phyloP scores from a whole-genome alignment of 257 asterid genomes.

The Eucommia ulmoides region DNA sequence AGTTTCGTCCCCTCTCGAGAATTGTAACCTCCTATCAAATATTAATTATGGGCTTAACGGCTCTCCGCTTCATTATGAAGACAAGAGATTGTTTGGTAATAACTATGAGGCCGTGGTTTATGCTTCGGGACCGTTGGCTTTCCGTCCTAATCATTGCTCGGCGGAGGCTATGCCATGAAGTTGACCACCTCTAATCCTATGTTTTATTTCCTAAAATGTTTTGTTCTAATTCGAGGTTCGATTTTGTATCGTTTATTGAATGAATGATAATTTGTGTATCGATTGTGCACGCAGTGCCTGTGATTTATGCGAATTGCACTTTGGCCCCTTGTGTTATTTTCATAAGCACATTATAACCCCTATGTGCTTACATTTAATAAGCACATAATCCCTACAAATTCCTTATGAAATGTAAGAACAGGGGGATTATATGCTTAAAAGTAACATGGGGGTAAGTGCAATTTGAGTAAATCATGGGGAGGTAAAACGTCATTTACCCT shows the following conservation, averaged over 20 bases:
- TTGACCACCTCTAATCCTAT: neutral
- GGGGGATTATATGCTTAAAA: no score
- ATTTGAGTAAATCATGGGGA: no score
- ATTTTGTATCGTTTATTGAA: neutral
- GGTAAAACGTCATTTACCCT: no score
- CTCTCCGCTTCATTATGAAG: constrained; percentile 51
- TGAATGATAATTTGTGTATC: neutral
- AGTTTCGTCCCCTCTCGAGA: constrained; percentile 50
- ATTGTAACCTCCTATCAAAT: constrained; percentile 51
- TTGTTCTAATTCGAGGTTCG: neutral
- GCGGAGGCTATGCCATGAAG: neutral
- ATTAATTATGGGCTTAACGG: constrained; percentile 71
- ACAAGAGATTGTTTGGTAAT: constrained; percentile 33
- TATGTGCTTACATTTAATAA: no score
- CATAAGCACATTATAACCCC: no score
- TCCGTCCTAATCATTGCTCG: constrained; percentile 52
- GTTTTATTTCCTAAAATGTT: neutral
- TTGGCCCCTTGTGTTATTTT: no score
- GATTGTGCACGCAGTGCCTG: no score
- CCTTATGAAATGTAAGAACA: no score
- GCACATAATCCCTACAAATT: no score
- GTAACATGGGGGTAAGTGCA: no score
- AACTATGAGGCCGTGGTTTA: constrained; percentile 58
- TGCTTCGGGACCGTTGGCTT: constrained; percentile 70
- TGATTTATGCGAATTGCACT: no score